phyloP scores from a whole-genome alignment of 805 yeast genomes.

The fission yeast (Schizosaccharomyces pombe) region DNA sequence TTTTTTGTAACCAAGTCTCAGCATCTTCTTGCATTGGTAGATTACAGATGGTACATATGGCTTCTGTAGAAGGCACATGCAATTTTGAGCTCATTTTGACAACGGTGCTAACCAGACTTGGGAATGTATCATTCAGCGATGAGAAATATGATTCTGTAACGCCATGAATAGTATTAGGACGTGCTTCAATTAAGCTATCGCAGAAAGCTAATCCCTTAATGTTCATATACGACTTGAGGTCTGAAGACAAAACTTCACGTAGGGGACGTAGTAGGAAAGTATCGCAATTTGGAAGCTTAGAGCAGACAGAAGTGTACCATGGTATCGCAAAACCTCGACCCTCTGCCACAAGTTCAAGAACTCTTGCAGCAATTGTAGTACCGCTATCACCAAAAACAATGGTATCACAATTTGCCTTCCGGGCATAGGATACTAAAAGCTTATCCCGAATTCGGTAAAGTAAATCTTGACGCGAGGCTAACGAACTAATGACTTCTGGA shows the following conservation, averaged over 20 bases:
- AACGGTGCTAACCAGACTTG: conserved; percentile 78
- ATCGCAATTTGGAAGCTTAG: neutral
- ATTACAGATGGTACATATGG: neutral
- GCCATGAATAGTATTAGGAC: conserved; percentile 23
- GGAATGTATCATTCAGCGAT: conserved; percentile 51
- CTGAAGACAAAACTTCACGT: conserved; percentile 49
- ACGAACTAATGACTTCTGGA: neutral
- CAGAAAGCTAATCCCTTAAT: conserved; percentile 19
- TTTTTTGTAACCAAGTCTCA: neutral
- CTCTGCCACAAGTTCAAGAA: conserved; percentile 47
- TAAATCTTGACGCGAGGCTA: neutral
- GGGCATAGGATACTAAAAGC: neutral
- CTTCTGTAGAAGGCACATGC: neutral
- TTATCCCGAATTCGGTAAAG: neutral
- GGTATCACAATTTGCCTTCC: neutral
- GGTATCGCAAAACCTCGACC: conserved; percentile 64
- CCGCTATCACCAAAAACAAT: conserved; percentile 1
- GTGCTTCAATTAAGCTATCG: neutral
- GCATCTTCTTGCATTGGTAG: conserved; percentile 1
- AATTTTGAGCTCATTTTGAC: conserved; percentile 62
- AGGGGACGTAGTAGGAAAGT: conserved; percentile 37
- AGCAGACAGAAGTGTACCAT: neutral
- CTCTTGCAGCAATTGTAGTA: neutral
- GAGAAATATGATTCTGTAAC: conserved; percentile 55
- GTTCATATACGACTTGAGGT: conserved; percentile 32